Base-by-base conservation (phyloP, 2,329 filamentous ascomycete genomes). In the Hypoxylon sp. region DNA sequence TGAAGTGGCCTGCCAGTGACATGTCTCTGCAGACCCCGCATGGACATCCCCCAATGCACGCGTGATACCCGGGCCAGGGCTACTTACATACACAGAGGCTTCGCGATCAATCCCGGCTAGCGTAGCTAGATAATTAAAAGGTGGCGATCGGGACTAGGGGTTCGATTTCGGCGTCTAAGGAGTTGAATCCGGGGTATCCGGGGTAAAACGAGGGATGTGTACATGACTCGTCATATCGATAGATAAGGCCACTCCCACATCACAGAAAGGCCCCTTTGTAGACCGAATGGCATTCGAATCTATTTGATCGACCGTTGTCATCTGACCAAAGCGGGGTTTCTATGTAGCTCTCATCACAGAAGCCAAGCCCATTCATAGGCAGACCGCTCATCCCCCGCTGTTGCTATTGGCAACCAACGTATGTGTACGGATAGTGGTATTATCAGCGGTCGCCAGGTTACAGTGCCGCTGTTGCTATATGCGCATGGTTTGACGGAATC, bases 291-390 rank as follows among this genome's bases (percentile, higher is more conserved):
- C 38, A 57, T 31, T 47, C 33, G 23, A 43, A 31, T 46, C 51
- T 53, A 47, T 33, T 56, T 29, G 50, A 61, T 57, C 55, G 54
- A 27, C 48, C 48, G 23, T 37, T 50, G 40, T 57, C 64, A 60
- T 62, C 59, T 67, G 63, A 64, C 58, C 55, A 57, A 56, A 55
- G 55, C 58, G 58, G 58, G 61, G 58, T 59, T 43, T 56, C 42
- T 51, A 37, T 81, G 31, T 35, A 35, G n/a, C 10, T 24, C 70
- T 81, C 17, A 74, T 78, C 33, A 78, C 75, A 9, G 76, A 77
- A 9, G 72, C 74, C 6, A 74, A 73, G 15, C 72, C 72, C 7
- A 70, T 70, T 26, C 71, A 70, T 80, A 33, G 78, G 76, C 17
- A 69, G 68, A 15, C 61, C 64, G 23, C 74, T 74, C 17, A 72